phyloP scores from a whole-genome alignment of 1,139 yeast genomes.

The Saccharomyces hybrid region DNA sequence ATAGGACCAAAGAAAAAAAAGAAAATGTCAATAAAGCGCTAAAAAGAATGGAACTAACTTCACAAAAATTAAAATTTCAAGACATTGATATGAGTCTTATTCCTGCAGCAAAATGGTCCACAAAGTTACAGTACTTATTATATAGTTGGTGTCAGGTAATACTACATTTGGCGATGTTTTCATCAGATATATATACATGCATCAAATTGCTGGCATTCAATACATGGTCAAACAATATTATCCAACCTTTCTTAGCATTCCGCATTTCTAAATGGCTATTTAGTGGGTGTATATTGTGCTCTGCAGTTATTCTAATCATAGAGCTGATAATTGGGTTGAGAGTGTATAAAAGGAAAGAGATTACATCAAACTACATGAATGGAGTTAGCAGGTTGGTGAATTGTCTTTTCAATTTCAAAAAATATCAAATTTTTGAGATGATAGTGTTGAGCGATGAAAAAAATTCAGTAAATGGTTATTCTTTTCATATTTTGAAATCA shows the following conservation, averaged over 20 bases:
- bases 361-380: constrained; percentile 66
- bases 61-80: constrained; percentile 12
- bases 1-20: background rate
- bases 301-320: constrained; percentile 51
- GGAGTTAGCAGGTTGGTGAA: constrained; percentile 52
- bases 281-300: constrained; percentile 76
- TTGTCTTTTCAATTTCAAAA: constrained; percentile 50
- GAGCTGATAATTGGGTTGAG: constrained; percentile 55
- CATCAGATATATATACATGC: constrained; percentile 74
- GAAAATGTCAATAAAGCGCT: background rate
- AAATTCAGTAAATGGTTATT: constrained; percentile 63
- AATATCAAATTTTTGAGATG: constrained; percentile 64
- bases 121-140: constrained; percentile 47
- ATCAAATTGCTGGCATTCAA: constrained; percentile 66
- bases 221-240: constrained; percentile 57
- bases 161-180: constrained; percentile 55
- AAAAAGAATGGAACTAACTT: constrained; percentile 27
- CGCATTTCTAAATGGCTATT: constrained; percentile 72
- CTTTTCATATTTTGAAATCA: constrained; percentile 58
- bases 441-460: constrained; percentile 46
- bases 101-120: constrained; percentile 47
- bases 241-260: constrained; percentile 50
- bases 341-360: constrained; percentile 52
- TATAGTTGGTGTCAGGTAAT: constrained; percentile 43
- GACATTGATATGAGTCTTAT: constrained; percentile 28